Evolutionary conservation across 208 protist species (phyloP).

Genomic region (Chromosphaera perkinsii): DNA sequence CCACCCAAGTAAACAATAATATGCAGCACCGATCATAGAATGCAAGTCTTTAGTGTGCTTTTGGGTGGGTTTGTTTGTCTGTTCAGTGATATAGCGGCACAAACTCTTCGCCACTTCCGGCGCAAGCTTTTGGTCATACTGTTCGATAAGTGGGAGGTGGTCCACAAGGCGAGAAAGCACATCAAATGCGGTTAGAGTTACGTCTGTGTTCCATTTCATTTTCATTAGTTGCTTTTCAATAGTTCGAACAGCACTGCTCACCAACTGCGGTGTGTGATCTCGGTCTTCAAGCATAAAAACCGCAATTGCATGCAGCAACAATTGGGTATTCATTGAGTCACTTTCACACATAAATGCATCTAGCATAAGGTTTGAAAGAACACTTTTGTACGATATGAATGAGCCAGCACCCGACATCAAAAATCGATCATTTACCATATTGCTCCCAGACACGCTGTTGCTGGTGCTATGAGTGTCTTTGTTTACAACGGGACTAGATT

Average conservation of each 20-base stretch:
- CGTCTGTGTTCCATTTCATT: conserved; percentile 17
- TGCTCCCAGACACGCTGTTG: too few species aligned
- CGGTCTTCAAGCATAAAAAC: conserved; percentile 22
- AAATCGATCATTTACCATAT: too few species aligned
- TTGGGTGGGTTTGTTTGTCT: conserved; percentile 18
- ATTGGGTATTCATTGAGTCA: conserved; percentile 16
- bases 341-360: conserved; percentile 19
- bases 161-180: neutral
- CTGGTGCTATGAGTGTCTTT: too few species aligned
- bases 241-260: neutral
- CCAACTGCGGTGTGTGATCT: conserved; percentile 2
- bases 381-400: too few species aligned
- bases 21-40: conserved; percentile 37
- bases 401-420: neutral
- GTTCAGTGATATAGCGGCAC: conserved; percentile 23
- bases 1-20: conserved; percentile 29
- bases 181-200: conserved; percentile 28
- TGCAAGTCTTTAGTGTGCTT: conserved; percentile 29
- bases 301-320: conserved; percentile 26
- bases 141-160: neutral
- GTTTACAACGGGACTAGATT: too few species aligned
- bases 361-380: conserved; percentile 7
- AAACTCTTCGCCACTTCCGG: conserved; percentile 21
- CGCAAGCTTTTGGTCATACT: neutral
- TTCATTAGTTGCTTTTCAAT: conserved; percentile 13